phyloP scores from a whole-genome alignment of 192 early-diverging fungal species.

The Coemansia sp. region DNA sequence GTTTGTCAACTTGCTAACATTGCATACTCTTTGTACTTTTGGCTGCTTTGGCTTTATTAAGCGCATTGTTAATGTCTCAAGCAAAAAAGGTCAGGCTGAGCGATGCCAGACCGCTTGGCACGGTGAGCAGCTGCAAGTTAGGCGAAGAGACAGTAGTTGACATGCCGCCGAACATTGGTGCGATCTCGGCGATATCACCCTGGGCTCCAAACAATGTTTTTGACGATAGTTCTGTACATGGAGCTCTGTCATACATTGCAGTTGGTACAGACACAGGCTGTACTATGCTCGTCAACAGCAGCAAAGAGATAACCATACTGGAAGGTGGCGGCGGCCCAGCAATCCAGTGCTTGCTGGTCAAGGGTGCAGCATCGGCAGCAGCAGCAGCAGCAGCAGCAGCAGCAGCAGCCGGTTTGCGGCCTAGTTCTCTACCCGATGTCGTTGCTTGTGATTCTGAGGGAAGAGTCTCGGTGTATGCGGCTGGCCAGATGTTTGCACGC shows the following conservation, averaged over 20 bases:
- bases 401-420: not conserved
- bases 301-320: constrained; percentile 6
- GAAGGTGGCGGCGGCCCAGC: constrained; percentile 25
- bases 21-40: not conserved
- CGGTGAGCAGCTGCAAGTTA: not conserved
- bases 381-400: not conserved
- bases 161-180: constrained; percentile 15
- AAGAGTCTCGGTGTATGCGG: constrained; percentile 19
- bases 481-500: constrained; percentile 39
- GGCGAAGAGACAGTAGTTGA: constrained; percentile 1
- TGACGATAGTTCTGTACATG: not conserved
- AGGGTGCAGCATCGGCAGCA: not conserved
- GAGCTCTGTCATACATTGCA: constrained; percentile 3
- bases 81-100: constrained; percentile 2
- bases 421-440: constrained; percentile 14
- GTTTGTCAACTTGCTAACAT: not conserved
- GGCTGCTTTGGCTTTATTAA: not conserved
- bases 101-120: not conserved
- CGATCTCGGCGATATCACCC: constrained; percentile 19
- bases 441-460: constrained; percentile 43
- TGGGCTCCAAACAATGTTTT: constrained; percentile 2
- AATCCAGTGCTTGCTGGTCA: constrained; percentile 27
- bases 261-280: constrained; percentile 31
- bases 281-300: constrained; percentile 21
- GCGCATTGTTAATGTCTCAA: not conserved